Percentiles rank a stretch among this genome's conserved stretches.
Conservation (phyloP, 1,284 basidiomycete species). For the Exobasidium cylindrosporum region DNA sequence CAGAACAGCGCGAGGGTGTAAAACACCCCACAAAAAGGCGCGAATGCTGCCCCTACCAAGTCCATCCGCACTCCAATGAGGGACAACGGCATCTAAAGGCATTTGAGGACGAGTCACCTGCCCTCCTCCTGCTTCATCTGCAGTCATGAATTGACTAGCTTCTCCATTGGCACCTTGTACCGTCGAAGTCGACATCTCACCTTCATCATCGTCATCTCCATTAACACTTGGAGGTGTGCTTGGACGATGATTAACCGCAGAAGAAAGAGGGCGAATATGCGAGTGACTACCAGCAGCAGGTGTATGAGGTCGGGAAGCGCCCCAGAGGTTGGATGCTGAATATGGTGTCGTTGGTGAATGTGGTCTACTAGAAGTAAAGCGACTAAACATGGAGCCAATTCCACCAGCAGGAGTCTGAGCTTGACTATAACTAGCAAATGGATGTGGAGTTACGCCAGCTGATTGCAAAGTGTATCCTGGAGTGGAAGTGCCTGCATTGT, state of each 20-base stretch:
- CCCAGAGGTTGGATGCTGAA: constrained; percentile 40
- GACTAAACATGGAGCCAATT: constrained; percentile 9
- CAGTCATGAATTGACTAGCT: constrained; percentile 25
- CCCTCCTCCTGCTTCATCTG: constrained; percentile 28
- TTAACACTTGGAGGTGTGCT: constrained; percentile 41
- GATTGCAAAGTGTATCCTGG: constrained; percentile 7
- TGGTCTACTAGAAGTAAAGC: constrained; percentile 22
- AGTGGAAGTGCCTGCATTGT: background rate
- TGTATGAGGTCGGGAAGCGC: constrained; percentile 36
- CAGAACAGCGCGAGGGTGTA: constrained; percentile 43
- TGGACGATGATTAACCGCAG: constrained; percentile 9
- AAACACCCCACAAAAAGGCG: constrained; percentile 38
- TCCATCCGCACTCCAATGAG: constrained; percentile 47
- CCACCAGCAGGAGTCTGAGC: constrained; percentile 2
- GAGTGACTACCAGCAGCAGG: constrained; percentile 28
- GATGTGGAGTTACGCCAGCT: constrained; percentile 4
- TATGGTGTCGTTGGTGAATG: constrained; percentile 42
- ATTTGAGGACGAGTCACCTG: constrained; percentile 30
- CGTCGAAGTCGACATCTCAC: background rate
- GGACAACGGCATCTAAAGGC: constrained; percentile 41
- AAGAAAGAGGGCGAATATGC: constrained; percentile 31
- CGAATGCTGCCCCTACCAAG: constrained; percentile 43
- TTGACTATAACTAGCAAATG: constrained; percentile 1
- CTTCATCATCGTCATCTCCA: constrained; percentile 31
- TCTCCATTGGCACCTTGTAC: constrained; percentile 6